Evolutionary conservation across 257 asterid genomes (phyloP).

Genomic region (Echites panduratus): DNA sequence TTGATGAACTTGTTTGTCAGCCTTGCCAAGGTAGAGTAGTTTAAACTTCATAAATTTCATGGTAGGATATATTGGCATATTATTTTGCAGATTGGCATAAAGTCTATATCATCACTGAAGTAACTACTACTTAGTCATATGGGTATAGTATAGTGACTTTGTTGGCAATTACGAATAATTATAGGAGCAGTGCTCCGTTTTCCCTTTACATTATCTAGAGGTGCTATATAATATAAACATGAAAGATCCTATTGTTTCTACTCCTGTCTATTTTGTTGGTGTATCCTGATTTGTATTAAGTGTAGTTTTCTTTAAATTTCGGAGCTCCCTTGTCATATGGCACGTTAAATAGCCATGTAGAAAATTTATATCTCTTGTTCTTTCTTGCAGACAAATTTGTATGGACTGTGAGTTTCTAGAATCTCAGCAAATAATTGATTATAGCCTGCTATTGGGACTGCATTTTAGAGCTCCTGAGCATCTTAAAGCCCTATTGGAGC

Average conservation of each 20-base stretch:
- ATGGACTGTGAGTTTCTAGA: constrained; percentile 74
- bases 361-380: constrained; percentile 4
- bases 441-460: constrained; percentile 89
- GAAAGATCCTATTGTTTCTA: neutral
- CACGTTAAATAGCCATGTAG: neutral
- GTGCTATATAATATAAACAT: neutral
- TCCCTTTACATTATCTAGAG: neutral
- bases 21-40: neutral
- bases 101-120: neutral
- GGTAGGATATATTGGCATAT: neutral
- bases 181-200: neutral
- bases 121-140: neutral
- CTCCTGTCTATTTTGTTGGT: neutral
- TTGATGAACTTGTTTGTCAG: neutral
- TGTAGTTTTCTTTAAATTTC: neutral
- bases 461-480: constrained; percentile 97
- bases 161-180: neutral
- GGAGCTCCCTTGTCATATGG: neutral
- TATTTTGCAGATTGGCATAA: neutral
- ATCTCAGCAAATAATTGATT: constrained; percentile 82
- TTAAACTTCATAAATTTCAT: neutral
- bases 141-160: neutral
- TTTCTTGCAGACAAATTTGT: constrained; percentile 59
- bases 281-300: neutral
- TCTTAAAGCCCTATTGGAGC: constrained; percentile 53